phyloP scores from a whole-genome alignment of 306 rosid genomes.

The Carpinus fangiana region DNA sequence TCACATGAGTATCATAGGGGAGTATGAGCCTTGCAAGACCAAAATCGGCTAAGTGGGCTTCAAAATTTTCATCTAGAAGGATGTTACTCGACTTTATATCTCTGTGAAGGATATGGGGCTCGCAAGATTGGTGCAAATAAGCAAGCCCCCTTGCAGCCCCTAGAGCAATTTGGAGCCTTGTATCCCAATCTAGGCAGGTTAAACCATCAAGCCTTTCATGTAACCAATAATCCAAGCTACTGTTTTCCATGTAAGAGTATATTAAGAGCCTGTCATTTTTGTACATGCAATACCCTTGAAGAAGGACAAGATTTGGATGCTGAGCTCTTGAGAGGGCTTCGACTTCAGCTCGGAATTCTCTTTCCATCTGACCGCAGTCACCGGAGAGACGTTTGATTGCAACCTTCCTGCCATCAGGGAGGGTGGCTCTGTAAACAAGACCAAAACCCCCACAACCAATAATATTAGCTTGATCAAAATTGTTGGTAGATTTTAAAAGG shows the following conservation, averaged over 20 bases:
- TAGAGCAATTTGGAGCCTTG: conserved; percentile 71
- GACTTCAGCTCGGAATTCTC: conserved; percentile 82
- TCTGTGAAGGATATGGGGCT: conserved; percentile 73
- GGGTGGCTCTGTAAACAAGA: conserved; percentile 75
- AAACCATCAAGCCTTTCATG: conserved; percentile 57
- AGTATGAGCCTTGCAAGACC: conserved; percentile 73
- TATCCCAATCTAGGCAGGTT: conserved; percentile 69
- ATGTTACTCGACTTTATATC: conserved; percentile 85
- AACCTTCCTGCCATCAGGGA: conserved; percentile 66
- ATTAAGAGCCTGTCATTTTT: conserved; percentile 69
- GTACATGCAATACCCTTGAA: conserved; percentile 70
- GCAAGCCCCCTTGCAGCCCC: conserved; percentile 72
- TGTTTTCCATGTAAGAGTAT: conserved; percentile 75
- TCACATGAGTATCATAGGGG: conserved; percentile 78
- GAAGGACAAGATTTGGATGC: conserved; percentile 79
- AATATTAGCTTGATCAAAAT: conserved; percentile 76
- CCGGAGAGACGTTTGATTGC: conserved; percentile 83
- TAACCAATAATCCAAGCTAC: conserved; percentile 84
- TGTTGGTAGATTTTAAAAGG: conserved; percentile 56
- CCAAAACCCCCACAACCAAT: conserved; percentile 90
- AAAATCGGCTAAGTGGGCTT: conserved; percentile 79
- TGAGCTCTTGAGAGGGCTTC: conserved; percentile 87
- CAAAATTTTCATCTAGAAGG: conserved; percentile 60
- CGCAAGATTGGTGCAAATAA: conserved; percentile 70
- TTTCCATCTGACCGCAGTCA: conserved; percentile 84